These are phyloP conservation scores for Zostera marina DNA, from an alignment of 116 monocot genomes.

Conservation along the genomic window DNA sequence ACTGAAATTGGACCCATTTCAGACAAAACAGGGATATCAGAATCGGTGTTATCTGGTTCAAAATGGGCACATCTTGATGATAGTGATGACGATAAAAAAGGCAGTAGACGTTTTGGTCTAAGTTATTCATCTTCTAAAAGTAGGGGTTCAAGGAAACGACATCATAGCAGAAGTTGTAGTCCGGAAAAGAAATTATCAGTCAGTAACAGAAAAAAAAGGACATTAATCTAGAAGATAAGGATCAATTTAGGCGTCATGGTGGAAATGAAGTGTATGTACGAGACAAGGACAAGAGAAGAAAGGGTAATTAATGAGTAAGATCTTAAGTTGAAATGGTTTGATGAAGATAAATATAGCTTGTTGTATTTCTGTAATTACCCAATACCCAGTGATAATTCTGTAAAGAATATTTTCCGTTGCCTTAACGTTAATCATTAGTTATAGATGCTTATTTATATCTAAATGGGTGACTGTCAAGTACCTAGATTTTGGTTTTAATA, in stretches of 20 bases:
- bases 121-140: constrained; percentile 65
- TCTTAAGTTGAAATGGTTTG: too few species aligned
- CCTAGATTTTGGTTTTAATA: too few species aligned
- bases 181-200: constrained; percentile 35
- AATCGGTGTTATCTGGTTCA: constrained; percentile 61
- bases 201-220: constrained; percentile 27
- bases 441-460: too few species aligned
- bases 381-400: too few species aligned
- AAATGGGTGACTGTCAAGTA: too few species aligned
- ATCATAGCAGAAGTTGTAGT: constrained; percentile 39
- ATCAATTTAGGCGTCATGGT: not conserved
- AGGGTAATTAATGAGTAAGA: too few species aligned
- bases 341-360: too few species aligned
- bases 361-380: too few species aligned
- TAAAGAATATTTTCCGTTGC: too few species aligned
- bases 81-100: constrained; percentile 63
- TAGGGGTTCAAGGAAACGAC: constrained; percentile 55
- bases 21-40: constrained; percentile 31
- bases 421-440: too few species aligned
- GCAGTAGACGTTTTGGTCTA: constrained; percentile 34
- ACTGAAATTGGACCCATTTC: constrained; percentile 14
- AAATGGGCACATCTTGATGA: constrained; percentile 90
- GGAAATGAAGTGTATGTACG: constrained; percentile 11
- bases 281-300: constrained; percentile 26
- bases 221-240: not conserved